Evolutionary conservation across 2,329 filamentous ascomycete genomes (phyloP), one percentile per base, ranked within the genome.

Genomic region (Sporothrix brasiliensis): DNA sequence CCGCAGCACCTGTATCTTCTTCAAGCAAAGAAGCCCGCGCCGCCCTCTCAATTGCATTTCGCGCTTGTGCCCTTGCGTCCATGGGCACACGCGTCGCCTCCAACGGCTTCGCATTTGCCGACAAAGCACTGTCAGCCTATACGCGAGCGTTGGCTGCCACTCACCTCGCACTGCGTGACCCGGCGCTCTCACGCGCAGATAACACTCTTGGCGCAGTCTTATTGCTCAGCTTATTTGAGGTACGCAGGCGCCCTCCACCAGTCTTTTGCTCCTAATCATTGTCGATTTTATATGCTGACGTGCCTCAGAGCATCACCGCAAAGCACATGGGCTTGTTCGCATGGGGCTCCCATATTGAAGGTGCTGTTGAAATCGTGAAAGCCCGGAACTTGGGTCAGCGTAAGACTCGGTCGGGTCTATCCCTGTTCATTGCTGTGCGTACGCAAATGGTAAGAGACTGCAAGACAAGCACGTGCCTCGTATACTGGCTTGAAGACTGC

Each of bases 331-430:
- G 83, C 47, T 84, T 85, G 76, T 79, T 84, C 69, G 86, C 87
- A 1, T 90, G 88, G 88, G 86, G 86, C 4, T 87, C 87, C 11
- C 88, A 90, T 74, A 84, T 87, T n/a, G 85, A 89, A 72, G 88
- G 87, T 3, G 88, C 88, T n/a, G 84, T 89, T 44, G 84, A 87
- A 73, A 79, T 89, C 1, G 85, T 88, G 68, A 87, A 85, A 76
- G 82, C 84, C 11, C 83, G 88, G 60, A 86, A 87, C 4, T 84
- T 82, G 74, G 83, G 85, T 73, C 86, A 88, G 74, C 76, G 88
- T 11, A 79, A 80, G 54, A 87, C 85, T 16, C 84, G 83, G 76
- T 79, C 81, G 2, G 88, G 87, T 0, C 76, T 85, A 44, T 80
- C 83, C 69, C 80, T 90, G 16, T 89, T 89, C 75, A 81, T 87